phyloP scores from a whole-genome alignment of 768 basidiomycete species.

The Stropharia rugosoannulata region DNA sequence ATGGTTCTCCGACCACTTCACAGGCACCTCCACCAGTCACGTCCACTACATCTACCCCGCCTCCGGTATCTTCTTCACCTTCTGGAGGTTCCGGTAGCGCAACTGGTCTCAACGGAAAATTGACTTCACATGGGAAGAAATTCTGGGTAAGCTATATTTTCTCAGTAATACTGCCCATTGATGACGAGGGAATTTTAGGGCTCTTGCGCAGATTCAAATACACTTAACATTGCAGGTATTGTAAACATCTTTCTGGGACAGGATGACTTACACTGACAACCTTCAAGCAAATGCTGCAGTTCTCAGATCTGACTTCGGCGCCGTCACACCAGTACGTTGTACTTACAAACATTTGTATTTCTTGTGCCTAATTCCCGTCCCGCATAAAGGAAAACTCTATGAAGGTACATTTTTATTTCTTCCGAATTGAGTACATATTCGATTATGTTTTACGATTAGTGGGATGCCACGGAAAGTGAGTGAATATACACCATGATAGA shows the following conservation, averaged over 20 bases:
- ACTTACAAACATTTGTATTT: background rate
- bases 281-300: constrained; percentile 29
- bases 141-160: constrained; percentile 26
- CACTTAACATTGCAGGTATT: constrained; percentile 29
- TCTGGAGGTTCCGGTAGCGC: constrained; percentile 7
- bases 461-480: constrained; percentile 39
- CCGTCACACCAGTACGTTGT: constrained; percentile 34
- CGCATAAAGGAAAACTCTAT: constrained; percentile 36
- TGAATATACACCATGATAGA: background rate
- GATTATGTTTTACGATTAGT: constrained; percentile 17
- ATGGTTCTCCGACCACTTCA: constrained; percentile 5
- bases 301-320: constrained; percentile 37
- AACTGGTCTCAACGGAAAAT: constrained; percentile 26
- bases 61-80: constrained; percentile 8
- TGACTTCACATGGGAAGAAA: constrained; percentile 31
- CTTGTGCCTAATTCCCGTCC: background rate
- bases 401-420: constrained; percentile 27
- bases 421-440: background rate
- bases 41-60: background rate
- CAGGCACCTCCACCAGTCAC: background rate
- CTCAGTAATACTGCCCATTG: background rate
- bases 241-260: background rate
- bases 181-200: constrained; percentile 11
- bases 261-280: background rate
- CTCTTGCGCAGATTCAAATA: constrained; percentile 25